A percentile compares a stretch with the other conserved stretches of the same genome.
Conservation (phyloP, 2,329 filamentous ascomycete genomes). For the Tolypocladium ovalisporum region DNA sequence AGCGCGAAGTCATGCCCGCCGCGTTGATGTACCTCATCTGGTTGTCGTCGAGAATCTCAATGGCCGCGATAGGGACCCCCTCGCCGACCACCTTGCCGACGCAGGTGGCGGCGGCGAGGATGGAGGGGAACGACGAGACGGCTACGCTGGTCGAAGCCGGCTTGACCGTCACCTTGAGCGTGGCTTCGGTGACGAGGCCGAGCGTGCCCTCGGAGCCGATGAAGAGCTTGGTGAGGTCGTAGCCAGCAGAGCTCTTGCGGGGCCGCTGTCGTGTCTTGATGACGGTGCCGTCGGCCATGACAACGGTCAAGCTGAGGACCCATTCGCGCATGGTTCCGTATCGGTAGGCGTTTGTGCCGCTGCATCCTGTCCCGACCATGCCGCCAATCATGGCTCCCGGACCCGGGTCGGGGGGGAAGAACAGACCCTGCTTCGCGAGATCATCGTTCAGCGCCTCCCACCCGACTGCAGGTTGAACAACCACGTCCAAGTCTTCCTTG, state of each 20-base stretch:
- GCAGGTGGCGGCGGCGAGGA: constrained; percentile 67
- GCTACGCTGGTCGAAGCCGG: constrained; percentile 74
- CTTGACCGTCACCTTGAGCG: constrained; percentile 73
- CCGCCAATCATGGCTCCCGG: constrained; percentile 89
- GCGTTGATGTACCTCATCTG: constrained; percentile 68
- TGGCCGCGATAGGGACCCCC: constrained; percentile 78
- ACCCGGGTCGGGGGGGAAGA: constrained; percentile 87
- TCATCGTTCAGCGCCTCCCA: constrained; percentile 82
- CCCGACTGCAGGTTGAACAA: constrained; percentile 71
- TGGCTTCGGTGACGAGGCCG: constrained; percentile 83
- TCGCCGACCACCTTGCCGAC: constrained; percentile 70
- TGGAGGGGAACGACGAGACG: constrained; percentile 46
- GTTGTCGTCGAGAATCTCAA: constrained; percentile 85
- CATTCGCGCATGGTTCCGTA: constrained; percentile 95
- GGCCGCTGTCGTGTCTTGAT: constrained; percentile 84
- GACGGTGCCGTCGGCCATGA: constrained; percentile 80
- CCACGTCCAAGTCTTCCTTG: constrained; percentile 64
- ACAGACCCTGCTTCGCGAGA: constrained; percentile 61
- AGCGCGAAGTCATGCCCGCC: constrained; percentile 52
- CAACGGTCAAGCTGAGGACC: constrained; percentile 79
- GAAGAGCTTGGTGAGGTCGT: constrained; percentile 82
- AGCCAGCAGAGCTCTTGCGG: constrained; percentile 82
- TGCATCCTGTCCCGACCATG: constrained; percentile 65
- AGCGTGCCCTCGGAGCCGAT: constrained; percentile 88
- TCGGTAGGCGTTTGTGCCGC: constrained; percentile 80